Evolutionary conservation across 2,329 filamentous ascomycete species (phyloP).

Genomic region (Teratosphaeria pseudoeucalypti): DNA sequence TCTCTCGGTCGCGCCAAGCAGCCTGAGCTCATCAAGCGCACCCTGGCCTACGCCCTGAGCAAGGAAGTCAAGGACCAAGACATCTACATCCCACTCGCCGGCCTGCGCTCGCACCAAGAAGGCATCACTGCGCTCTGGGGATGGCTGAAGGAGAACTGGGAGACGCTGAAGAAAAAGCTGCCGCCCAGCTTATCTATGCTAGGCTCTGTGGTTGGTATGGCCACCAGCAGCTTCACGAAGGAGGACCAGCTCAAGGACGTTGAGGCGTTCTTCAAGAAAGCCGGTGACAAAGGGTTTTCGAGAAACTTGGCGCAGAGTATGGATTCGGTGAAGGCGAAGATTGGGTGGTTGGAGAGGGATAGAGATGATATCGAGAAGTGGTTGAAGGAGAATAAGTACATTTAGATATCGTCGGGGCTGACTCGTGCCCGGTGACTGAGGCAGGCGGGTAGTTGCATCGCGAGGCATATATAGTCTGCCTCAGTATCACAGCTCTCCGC

Average conservation of each 20-base stretch:
- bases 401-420: constrained; percentile 20
- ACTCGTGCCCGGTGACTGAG: background rate
- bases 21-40: constrained; percentile 70
- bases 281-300: constrained; percentile 81
- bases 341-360: constrained; percentile 69
- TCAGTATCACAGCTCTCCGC: background rate
- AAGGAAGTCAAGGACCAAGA: constrained; percentile 89
- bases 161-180: constrained; percentile 66
- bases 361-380: constrained; percentile 63
- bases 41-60: constrained; percentile 63
- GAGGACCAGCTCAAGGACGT: constrained; percentile 65
- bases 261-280: constrained; percentile 67
- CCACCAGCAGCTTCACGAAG: constrained; percentile 69
- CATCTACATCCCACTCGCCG: constrained; percentile 77
- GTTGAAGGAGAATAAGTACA: constrained; percentile 57
- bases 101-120: constrained; percentile 63
- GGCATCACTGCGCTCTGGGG: constrained; percentile 72
- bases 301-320: constrained; percentile 81
- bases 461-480: background rate
- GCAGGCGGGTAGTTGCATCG: background rate
- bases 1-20: constrained; percentile 68
- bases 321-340: constrained; percentile 76
- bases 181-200: constrained; percentile 83
- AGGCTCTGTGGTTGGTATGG: constrained; percentile 71
- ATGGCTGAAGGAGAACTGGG: constrained; percentile 85